Evolutionary conservation across 441 rosid species (phyloP).

Genomic region (Macaranga tanarius): DNA sequence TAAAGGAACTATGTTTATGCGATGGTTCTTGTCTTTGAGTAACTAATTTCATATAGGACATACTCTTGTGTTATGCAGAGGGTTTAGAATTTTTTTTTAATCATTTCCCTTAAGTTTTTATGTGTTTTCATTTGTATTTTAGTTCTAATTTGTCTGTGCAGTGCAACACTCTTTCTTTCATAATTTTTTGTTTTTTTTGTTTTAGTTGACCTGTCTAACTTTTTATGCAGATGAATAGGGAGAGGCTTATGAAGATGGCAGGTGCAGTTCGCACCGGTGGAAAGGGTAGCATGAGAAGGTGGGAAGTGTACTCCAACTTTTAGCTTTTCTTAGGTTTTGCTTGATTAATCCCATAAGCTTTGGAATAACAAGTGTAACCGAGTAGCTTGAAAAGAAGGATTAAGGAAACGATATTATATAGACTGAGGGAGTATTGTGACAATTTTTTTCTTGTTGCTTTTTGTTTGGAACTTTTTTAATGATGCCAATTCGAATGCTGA

Average conservation of each 20-base stretch:
- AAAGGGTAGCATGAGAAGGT: slow-evolving; percentile 86
- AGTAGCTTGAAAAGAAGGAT: background rate
- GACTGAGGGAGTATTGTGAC: background rate
- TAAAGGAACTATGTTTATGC: too few species aligned
- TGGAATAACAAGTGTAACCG: background rate
- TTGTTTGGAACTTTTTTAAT: too few species aligned
- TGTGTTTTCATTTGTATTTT: too few species aligned
- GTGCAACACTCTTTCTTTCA: background rate
- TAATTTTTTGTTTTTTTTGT: too few species aligned
- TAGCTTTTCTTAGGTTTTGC: too few species aligned
- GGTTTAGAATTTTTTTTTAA: too few species aligned
- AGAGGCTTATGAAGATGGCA: slow-evolving; percentile 85
- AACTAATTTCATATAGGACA: too few species aligned
- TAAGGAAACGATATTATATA: background rate
- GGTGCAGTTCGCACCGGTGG: slow-evolving; percentile 91
- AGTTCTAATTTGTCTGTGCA: too few species aligned
- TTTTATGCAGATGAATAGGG: slow-evolving; percentile 61
- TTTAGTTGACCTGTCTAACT: background rate
- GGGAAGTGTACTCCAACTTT: background rate
- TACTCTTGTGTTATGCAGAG: too few species aligned
- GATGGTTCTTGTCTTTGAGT: too few species aligned
- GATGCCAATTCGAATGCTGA: too few species aligned
- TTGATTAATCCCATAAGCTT: background rate
- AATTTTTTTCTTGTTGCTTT: background rate
- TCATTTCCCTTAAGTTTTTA: too few species aligned